Percentiles rank a stretch among this genome's conserved stretches.
Conservation (phyloP, 495 filamentous ascomycete genomes). For the Articulospora tetracladia region DNA sequence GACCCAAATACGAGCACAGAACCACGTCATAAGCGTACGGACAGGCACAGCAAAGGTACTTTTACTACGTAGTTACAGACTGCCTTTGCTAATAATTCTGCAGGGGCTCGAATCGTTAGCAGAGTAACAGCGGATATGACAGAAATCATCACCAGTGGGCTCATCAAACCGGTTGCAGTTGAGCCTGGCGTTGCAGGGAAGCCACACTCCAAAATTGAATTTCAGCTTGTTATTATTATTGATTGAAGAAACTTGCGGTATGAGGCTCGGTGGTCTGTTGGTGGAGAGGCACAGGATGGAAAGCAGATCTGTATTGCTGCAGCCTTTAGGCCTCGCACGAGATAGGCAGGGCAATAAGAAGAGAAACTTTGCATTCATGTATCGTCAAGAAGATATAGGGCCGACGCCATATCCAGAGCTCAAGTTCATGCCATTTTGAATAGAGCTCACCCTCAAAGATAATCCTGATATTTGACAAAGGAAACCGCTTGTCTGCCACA, state of each 20-base stretch:
- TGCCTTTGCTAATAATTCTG: not conserved
- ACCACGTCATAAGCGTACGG: conserved; percentile 18
- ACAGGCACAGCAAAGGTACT: conserved; percentile 20
- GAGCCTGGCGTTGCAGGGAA: not conserved
- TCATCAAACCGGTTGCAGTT: not conserved
- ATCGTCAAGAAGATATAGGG: too few relatives aligned
- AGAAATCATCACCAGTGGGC: conserved; percentile 29
- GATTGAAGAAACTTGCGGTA: conserved; percentile 11
- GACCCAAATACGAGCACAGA: not conserved
- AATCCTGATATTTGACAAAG: too few relatives aligned
- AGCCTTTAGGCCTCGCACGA: conserved; percentile 13
- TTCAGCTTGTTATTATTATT: conserved; percentile 14
- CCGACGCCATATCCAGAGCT: too few relatives aligned
- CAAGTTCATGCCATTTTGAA: too few relatives aligned
- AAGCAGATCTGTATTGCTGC: conserved; percentile 17
- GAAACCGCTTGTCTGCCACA: too few relatives aligned
- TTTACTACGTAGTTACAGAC: not conserved
- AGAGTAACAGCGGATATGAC: conserved; percentile 9
- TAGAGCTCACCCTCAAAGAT: too few relatives aligned
- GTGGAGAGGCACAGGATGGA: not conserved
- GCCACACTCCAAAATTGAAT: conserved; percentile 11
- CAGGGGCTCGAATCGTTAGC: conserved; percentile 6
- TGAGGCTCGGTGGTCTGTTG: conserved; percentile 8
- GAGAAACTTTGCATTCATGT: too few relatives aligned
- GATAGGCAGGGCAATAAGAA: too few relatives aligned